Conservation (phyloP, 208 protist genomes). For the Trypanosoma theileri region DNA sequence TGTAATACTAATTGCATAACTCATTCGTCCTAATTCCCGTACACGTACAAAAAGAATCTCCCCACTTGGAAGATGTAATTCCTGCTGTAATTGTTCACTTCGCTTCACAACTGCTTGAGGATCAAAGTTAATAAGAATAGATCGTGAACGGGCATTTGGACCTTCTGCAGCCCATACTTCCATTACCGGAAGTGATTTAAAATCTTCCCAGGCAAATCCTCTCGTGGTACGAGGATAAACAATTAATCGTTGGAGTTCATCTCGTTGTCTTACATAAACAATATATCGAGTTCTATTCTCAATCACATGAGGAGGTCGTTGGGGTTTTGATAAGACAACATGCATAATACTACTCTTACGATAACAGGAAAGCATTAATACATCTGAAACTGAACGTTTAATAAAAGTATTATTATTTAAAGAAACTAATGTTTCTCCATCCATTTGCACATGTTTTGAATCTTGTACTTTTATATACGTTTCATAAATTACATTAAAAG, state of each 20-base stretch:
- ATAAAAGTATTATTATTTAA: constrained; percentile 40
- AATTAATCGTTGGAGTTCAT: constrained; percentile 24
- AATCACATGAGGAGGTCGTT: constrained; percentile 59
- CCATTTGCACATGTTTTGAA: background rate
- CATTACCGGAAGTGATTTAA: constrained; percentile 27
- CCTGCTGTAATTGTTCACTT: constrained; percentile 34
- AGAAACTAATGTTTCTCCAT: constrained; percentile 31
- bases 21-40: constrained; percentile 51
- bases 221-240: constrained; percentile 62
- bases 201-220: constrained; percentile 63
- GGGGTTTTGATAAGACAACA: constrained; percentile 49
- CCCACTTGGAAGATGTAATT: constrained; percentile 33
- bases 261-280: constrained; percentile 49
- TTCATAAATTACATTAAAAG: constrained; percentile 54
- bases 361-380: constrained; percentile 51
- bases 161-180: constrained; percentile 34
- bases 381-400: constrained; percentile 38
- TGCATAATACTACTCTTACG: constrained; percentile 48
- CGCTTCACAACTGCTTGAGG: constrained; percentile 39
- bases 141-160: background rate
- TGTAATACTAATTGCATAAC: constrained; percentile 78
- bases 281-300: constrained; percentile 73
- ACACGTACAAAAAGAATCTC: constrained; percentile 72
- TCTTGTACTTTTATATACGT: constrained; percentile 2
- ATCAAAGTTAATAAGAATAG: constrained; percentile 61